phyloP scores from a whole-genome alignment of 75 land plant species.

The Cryptomeria japonica region DNA sequence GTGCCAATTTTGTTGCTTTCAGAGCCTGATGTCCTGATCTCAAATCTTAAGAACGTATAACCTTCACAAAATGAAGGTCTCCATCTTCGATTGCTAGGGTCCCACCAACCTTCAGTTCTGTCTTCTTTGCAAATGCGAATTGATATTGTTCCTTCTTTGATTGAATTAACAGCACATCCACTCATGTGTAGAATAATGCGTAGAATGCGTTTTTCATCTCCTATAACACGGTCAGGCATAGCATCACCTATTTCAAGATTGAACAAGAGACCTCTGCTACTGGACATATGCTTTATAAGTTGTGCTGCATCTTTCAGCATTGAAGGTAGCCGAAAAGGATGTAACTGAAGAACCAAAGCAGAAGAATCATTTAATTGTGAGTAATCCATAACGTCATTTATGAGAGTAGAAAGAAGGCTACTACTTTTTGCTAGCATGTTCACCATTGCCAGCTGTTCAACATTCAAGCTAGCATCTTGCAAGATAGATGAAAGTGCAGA shows the following conservation, averaged over 20 bases:
- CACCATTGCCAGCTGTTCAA: conserved; percentile 52
- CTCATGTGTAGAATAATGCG: conserved; percentile 37
- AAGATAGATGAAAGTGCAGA: conserved; percentile 63
- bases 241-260: conserved; percentile 23
- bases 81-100: conserved; percentile 34
- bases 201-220: conserved; percentile 53
- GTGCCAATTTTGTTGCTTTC: neutral
- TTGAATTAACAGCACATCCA: conserved; percentile 47
- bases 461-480: conserved; percentile 36
- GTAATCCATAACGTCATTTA: conserved; percentile 43
- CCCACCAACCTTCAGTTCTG: conserved; percentile 25
- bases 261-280: conserved; percentile 30
- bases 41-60: conserved; percentile 33
- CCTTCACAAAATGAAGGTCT: conserved; percentile 33
- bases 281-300: conserved; percentile 41
- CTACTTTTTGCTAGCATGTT: conserved; percentile 66
- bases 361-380: conserved; percentile 40
- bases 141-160: conserved; percentile 33
- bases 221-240: conserved; percentile 40
- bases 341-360: conserved; percentile 31
- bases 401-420: conserved; percentile 41
- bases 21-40: conserved; percentile 23
- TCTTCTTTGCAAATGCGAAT: conserved; percentile 27
- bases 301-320: conserved; percentile 43
- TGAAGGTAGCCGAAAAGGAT: conserved; percentile 32